These are phyloP conservation scores for Mastigamoeba balamuthi DNA, from an alignment of 78 protist species.

Conservation along the genomic window DNA sequence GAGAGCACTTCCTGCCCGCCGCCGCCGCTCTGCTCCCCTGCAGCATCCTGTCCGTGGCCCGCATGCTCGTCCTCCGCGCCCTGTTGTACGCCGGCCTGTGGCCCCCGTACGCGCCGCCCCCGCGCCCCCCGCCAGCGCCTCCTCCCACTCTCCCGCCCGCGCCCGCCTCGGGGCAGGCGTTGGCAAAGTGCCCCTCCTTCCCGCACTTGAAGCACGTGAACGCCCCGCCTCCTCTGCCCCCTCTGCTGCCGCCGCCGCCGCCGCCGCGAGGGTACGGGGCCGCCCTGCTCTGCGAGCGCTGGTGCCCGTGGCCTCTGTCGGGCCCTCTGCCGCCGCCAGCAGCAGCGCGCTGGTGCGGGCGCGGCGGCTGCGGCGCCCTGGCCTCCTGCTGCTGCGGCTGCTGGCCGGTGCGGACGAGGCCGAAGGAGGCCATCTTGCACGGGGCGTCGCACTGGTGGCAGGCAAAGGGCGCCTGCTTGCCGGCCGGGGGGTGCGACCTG, in stretches of 20 bases:
- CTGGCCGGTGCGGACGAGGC: not conserved
- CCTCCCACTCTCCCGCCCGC: not conserved
- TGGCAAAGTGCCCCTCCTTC: not conserved
- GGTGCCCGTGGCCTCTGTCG: too few species aligned
- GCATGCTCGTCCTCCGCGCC: too few species aligned
- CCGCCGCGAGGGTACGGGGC: not conserved
- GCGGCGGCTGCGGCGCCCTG: not conserved
- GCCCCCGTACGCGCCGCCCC: too few species aligned
- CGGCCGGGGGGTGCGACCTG: slow-evolving; percentile 39
- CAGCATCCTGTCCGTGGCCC: too few species aligned
- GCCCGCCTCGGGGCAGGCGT: not conserved
- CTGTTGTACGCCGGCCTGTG: too few species aligned
- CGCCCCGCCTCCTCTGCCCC: not conserved
- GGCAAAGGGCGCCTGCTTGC: too few species aligned
- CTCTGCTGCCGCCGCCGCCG: not conserved
- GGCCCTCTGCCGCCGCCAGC: not conserved
- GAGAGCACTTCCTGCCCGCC: too few species aligned
- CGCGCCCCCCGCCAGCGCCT: too few species aligned
- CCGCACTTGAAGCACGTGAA: not conserved
- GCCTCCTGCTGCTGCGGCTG: not conserved
- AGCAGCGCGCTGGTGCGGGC: not conserved
- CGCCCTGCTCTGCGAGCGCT: not conserved
- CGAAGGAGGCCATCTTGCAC: not conserved
- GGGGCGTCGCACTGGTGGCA: too few species aligned
- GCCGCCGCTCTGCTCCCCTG: too few species aligned